Evolutionary conservation across 2,329 filamentous ascomycete species (phyloP).

Genomic region (Fusarium tjaetaba): DNA sequence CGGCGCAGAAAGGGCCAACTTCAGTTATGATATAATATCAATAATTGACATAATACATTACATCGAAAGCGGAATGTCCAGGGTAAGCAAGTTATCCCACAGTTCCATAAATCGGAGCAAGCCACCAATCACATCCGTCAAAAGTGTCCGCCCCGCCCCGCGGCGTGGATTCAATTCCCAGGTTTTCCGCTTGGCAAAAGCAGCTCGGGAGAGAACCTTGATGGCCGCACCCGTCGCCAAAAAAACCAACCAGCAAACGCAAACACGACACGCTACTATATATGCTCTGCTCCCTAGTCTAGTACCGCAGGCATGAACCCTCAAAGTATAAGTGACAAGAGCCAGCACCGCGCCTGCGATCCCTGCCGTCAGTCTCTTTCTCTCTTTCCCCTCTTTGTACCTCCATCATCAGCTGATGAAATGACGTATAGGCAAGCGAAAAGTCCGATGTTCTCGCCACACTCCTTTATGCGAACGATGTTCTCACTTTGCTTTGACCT

Average conservation of each 20-base stretch:
- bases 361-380: constrained; percentile 13
- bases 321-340: constrained; percentile 27
- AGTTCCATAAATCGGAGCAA: too few relatives aligned
- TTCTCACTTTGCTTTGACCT: constrained; percentile 27
- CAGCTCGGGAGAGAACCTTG: constrained; percentile 18
- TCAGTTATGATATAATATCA: too few relatives aligned
- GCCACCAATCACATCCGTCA: background rate
- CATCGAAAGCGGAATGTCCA: background rate
- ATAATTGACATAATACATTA: too few relatives aligned
- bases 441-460: constrained; percentile 25
- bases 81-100: background rate
- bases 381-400: background rate
- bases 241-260: background rate
- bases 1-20: too few relatives aligned
- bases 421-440: constrained; percentile 26
- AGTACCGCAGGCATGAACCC: constrained; percentile 13
- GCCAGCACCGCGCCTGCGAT: constrained; percentile 29
- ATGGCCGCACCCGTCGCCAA: constrained; percentile 15
- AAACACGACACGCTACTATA: background rate
- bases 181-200: background rate
- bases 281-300: background rate
- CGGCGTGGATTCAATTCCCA: background rate
- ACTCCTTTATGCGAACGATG: constrained; percentile 29
- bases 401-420: background rate
- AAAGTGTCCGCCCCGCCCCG: constrained; percentile 6